Evolutionary conservation across 208 protist species (phyloP).

Genomic region (Leishmania gerbilli): DNA sequence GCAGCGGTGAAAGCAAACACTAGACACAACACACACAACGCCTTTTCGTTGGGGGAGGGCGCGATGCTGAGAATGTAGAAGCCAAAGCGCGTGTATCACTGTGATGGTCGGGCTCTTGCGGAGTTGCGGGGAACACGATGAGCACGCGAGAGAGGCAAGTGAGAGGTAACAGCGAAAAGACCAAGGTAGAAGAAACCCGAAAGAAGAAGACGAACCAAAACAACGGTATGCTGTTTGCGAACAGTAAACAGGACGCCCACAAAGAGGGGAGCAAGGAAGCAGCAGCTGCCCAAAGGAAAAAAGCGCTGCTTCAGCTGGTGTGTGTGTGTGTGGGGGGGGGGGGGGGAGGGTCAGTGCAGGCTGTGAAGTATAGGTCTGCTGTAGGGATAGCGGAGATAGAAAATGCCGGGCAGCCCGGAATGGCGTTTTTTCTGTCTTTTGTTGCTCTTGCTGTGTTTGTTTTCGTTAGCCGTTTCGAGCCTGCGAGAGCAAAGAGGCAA

Average conservation of each 20-base stretch:
- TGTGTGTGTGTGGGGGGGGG: too few relatives aligned
- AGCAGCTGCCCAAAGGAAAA: not conserved
- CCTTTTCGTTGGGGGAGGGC: not conserved
- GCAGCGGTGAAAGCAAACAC: not conserved
- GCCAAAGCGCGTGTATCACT: not conserved
- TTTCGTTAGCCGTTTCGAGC: not conserved
- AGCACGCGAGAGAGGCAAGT: not conserved
- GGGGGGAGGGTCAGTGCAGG: not conserved
- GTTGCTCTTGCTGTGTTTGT: not conserved
- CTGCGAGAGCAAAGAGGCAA: not conserved
- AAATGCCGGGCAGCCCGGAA: not conserved
- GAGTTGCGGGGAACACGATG: not conserved
- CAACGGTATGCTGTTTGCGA: not conserved
- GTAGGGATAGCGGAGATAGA: not conserved
- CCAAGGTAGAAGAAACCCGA: conserved; percentile 6
- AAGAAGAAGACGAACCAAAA: not conserved
- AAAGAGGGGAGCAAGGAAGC: not conserved
- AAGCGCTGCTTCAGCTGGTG: not conserved
- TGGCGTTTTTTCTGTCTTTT: not conserved
- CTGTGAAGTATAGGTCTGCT: not conserved
- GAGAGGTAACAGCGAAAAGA: conserved; percentile 2
- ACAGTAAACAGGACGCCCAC: not conserved
- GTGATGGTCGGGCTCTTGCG: not conserved
- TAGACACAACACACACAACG: not conserved
- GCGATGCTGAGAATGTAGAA: not conserved